Evolutionary conservation across 495 filamentous ascomycete genomes (phyloP).

Genomic region (Apiosordaria backusii): DNA sequence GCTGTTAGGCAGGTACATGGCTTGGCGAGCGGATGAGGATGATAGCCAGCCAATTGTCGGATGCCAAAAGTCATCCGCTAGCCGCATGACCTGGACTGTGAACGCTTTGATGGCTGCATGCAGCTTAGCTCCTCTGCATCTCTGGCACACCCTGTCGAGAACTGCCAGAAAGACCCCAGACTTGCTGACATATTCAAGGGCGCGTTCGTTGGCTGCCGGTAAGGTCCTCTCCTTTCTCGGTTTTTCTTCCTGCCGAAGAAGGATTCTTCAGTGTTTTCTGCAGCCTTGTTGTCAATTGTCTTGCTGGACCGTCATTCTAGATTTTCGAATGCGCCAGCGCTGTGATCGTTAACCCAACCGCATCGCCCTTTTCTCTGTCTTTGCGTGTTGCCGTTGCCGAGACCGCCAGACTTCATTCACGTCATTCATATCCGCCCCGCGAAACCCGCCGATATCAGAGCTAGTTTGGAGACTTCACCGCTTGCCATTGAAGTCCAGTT

Average conservation of each 20-base stretch:
- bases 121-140: constrained; percentile 5
- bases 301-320: not conserved
- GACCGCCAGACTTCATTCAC: not conserved
- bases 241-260: constrained; percentile 1
- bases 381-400: not conserved
- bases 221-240: not conserved
- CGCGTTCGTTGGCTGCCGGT: not conserved
- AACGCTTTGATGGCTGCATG: constrained; percentile 13
- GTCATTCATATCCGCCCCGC: not conserved
- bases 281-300: not conserved
- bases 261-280: not conserved
- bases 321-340: not conserved
- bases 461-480: not conserved
- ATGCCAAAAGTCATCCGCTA: not conserved
- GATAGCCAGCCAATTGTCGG: not conserved
- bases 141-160: constrained; percentile 10
- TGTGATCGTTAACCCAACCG: not conserved
- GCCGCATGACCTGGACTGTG: not conserved
- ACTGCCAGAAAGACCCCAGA: constrained; percentile 4
- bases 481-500: not conserved
- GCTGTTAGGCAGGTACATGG: constrained; percentile 5
- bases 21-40: not conserved
- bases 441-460: not conserved
- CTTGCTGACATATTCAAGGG: constrained; percentile 18
- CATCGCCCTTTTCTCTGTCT: not conserved